These are phyloP conservation scores for Eimeria falciformis DNA, from an alignment of 169 alveolate species.

Conservation along the genomic window DNA sequence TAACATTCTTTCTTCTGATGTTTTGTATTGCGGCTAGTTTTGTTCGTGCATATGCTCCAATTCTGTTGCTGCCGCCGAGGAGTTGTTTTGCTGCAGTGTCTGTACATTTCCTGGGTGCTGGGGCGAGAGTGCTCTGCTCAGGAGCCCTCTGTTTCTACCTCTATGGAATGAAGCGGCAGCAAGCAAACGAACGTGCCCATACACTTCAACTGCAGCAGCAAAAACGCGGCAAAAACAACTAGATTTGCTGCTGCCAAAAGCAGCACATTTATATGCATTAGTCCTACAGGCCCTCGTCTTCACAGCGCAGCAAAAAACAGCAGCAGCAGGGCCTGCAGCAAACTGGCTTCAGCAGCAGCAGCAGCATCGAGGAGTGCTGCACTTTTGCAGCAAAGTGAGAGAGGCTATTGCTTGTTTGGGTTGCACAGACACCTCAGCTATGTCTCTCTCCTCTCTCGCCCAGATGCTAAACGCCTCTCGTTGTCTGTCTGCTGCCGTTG, in stretches of 20 bases:
- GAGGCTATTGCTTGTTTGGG: background rate
- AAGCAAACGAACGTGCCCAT: no score
- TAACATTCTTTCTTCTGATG: no score
- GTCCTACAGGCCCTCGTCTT: background rate
- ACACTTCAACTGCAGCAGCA: background rate
- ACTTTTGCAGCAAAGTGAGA: background rate
- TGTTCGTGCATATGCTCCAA: no score
- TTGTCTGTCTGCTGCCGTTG: background rate
- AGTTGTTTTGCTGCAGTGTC: conserved; percentile 13
- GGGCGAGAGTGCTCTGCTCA: no score
- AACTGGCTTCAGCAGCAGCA: background rate
- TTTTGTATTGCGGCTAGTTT: no score
- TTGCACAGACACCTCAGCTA: background rate
- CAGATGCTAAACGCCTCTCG: background rate
- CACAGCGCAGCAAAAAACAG: background rate
- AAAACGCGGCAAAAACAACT: no score
- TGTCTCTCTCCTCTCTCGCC: background rate
- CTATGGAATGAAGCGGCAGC: no score
- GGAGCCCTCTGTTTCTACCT: no score
- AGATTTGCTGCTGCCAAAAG: no score
- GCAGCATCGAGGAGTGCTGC: background rate
- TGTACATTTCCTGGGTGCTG: no score
- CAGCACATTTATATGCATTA: background rate
- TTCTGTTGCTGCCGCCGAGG: background rate
- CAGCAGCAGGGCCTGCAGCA: background rate